These are phyloP conservation scores for Colletotrichum musicola DNA, from an alignment of 2,329 filamentous ascomycete species.

Conservation along the genomic window DNA sequence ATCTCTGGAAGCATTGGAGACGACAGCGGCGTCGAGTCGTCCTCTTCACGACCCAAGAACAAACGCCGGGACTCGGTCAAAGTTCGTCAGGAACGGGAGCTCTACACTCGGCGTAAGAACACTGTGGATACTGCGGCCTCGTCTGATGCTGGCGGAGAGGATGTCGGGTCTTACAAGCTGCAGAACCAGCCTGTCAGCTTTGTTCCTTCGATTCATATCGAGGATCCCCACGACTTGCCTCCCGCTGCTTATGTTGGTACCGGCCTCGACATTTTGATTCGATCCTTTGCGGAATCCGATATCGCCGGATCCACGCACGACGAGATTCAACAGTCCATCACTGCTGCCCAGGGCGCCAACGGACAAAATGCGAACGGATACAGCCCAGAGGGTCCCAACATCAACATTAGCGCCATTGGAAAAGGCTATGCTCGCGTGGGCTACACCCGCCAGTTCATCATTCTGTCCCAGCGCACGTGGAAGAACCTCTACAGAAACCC, in stretches of 20 bases:
- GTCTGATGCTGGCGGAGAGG: conserved; percentile 67
- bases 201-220: conserved; percentile 70
- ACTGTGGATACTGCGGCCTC: conserved; percentile 73
- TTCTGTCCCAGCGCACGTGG: conserved; percentile 93
- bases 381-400: conserved; percentile 59
- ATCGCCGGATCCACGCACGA: conserved; percentile 80
- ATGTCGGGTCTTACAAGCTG: conserved; percentile 64
- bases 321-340: conserved; percentile 80
- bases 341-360: conserved; percentile 75
- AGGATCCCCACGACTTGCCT: conserved; percentile 76
- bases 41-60: conserved; percentile 73
- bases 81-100: conserved; percentile 86
- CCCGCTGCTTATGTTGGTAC: conserved; percentile 73
- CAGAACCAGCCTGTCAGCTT: conserved; percentile 57
- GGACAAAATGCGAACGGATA: conserved; percentile 70
- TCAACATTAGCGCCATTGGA: conserved; percentile 71
- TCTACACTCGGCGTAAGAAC: conserved; percentile 86
- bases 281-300: conserved; percentile 81
- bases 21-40: conserved; percentile 71
- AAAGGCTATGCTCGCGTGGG: conserved; percentile 87
- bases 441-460: conserved; percentile 84
- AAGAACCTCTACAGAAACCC: conserved; percentile 97
- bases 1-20: conserved; percentile 80
- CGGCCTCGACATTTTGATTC: conserved; percentile 85
- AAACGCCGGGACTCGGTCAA: conserved; percentile 85